phyloP scores from a whole-genome alignment of 192 early-diverging fungal species.

The Backusella tuberculispora region DNA sequence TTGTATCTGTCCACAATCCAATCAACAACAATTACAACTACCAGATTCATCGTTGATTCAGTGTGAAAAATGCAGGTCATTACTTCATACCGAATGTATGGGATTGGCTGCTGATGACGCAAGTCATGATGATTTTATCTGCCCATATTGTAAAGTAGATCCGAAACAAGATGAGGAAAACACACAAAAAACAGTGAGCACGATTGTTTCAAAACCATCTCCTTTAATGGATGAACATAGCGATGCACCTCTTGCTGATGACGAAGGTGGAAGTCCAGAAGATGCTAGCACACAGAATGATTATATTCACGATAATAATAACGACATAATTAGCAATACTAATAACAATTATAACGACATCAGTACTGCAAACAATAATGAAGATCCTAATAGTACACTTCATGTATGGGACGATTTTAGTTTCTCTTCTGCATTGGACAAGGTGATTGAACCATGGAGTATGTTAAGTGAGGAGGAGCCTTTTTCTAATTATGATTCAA shows the following conservation, averaged over 20 bases:
- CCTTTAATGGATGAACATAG: neutral
- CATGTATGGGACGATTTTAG: conserved; percentile 23
- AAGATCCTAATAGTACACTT: neutral
- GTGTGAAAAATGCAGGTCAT: conserved; percentile 68
- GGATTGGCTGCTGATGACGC: conserved; percentile 59
- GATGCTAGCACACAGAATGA: neutral
- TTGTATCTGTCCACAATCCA: conserved; percentile 51
- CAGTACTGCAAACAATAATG: neutral
- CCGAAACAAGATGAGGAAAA: neutral
- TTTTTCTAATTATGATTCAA: neutral
- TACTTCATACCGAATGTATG: conserved; percentile 73
- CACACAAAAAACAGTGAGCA: conserved; percentile 8
- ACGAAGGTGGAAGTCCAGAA: neutral
- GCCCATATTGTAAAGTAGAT: conserved; percentile 51
- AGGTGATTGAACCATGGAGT: conserved; percentile 17
- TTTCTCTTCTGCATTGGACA: conserved; percentile 14
- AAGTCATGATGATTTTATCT: conserved; percentile 57
- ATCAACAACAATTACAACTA: conserved; percentile 37
- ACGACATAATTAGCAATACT: neutral
- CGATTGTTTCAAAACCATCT: neutral
- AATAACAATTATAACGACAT: neutral
- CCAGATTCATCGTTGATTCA: conserved; percentile 58
- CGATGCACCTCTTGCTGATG: neutral
- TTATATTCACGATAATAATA: neutral
- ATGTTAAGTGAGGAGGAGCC: conserved; percentile 19